Conservation (phyloP, 352 stramenopile species). For the Phytopythium chamaehyphon region DNA sequence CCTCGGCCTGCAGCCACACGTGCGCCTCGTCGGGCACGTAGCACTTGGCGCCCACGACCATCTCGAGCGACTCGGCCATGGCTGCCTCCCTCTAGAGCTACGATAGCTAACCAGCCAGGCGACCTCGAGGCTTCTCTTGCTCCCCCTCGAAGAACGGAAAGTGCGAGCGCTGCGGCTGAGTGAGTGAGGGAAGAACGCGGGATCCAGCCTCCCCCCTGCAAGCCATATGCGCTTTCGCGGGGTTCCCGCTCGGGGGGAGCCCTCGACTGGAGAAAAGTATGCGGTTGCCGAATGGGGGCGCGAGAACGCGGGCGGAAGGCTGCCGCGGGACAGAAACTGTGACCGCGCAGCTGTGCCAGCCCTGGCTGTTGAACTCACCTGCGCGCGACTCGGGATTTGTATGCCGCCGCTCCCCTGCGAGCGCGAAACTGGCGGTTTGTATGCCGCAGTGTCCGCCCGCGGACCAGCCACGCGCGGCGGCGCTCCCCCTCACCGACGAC, state of each 20-base stretch:
- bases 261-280: neutral
- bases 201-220: neutral
- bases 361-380: neutral
- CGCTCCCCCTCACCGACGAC: too few relatives aligned
- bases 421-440: neutral
- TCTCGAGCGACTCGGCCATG: conserved; percentile 17
- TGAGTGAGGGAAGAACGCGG: neutral
- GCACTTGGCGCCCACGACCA: conserved; percentile 59
- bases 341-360: neutral
- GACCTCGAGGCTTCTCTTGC: neutral
- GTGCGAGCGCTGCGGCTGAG: too few relatives aligned
- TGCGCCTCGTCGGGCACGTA: conserved; percentile 76
- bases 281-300: neutral
- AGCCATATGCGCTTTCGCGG: conserved; percentile 6
- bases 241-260: conserved; percentile 1
- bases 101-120: conserved; percentile 5
- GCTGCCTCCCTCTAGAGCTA: neutral
- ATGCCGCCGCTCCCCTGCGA: neutral
- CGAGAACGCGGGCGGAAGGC: too few relatives aligned
- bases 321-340: conserved; percentile 2
- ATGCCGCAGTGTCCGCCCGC: too few relatives aligned
- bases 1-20: conserved; percentile 75
- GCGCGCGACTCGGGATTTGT: neutral
- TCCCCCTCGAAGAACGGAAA: conserved; percentile 2
- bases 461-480: too few relatives aligned